These are phyloP conservation scores for Penicillium occitanis DNA, from an alignment of 2,329 filamentous ascomycete genomes.

Conservation along the genomic window DNA sequence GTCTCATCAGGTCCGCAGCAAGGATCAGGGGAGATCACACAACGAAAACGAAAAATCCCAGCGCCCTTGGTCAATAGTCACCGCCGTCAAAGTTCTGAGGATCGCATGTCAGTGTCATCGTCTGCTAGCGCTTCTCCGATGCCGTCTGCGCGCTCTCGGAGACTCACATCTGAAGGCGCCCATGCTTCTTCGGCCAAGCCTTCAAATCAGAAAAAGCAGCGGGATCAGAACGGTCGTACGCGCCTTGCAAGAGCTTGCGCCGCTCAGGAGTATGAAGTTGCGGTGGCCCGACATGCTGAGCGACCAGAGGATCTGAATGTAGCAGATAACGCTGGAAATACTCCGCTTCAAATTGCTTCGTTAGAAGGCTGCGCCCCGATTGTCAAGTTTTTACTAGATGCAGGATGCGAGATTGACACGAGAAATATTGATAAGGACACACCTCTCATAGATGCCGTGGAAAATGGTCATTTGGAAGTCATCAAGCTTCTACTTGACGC, in stretches of 20 bases:
- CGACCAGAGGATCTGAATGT: conserved; percentile 85
- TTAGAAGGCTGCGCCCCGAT: conserved; percentile 84
- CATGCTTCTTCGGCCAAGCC: conserved; percentile 68
- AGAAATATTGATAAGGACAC: conserved; percentile 82
- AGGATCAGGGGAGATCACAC: conserved; percentile 24
- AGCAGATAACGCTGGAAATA: conserved; percentile 93
- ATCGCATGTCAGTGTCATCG: conserved; percentile 47
- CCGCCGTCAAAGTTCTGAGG: conserved; percentile 47
- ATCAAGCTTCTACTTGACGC: conserved; percentile 80
- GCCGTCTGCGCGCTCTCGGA: conserved; percentile 43
- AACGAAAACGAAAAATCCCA: conserved; percentile 40
- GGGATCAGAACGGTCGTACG: conserved; percentile 90
- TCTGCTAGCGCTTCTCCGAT: conserved; percentile 46
- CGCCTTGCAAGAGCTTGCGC: conserved; percentile 86
- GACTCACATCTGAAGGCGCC: conserved; percentile 40
- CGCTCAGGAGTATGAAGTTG: conserved; percentile 75
- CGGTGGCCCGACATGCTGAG: conserved; percentile 71
- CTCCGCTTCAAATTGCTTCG: conserved; percentile 88
- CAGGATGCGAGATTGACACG: conserved; percentile 80
- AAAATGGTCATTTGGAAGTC: conserved; percentile 88
- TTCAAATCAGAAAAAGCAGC: conserved; percentile 71
- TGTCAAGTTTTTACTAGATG: conserved; percentile 79
- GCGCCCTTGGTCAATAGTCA: conserved; percentile 44
- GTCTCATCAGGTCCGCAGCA: conserved; percentile 37
- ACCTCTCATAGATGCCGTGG: conserved; percentile 90